Conservation (phyloP, 2,329 filamentous ascomycete genomes). For the Talaromyces albobiverticillius region DNA sequence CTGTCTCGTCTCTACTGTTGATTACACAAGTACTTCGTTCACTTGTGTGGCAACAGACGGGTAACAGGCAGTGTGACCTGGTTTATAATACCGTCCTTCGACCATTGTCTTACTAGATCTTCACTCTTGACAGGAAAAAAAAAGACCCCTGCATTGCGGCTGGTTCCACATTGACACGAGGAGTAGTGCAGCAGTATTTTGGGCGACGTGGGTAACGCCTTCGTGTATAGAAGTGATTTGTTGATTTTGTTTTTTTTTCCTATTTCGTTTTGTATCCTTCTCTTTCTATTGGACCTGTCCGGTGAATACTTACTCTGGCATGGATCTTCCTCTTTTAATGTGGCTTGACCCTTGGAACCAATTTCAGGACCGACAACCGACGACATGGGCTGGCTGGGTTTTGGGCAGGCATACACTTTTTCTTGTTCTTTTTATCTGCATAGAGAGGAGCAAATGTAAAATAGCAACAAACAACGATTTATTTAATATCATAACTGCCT, state of each 20-base stretch:
- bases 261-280: neutral
- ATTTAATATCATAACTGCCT: neutral
- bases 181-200: constrained; percentile 33
- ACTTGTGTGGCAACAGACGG: too few species aligned
- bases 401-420: constrained; percentile 1
- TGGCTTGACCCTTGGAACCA: neutral
- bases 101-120: constrained; percentile 45
- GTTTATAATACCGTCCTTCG: constrained; percentile 25
- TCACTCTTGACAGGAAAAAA: constrained; percentile 29
- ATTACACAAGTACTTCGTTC: too few species aligned
- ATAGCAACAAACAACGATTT: constrained; percentile 9
- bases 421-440: constrained; percentile 7
- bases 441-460: constrained; percentile 15
- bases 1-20: constrained; percentile 11
- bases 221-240: constrained; percentile 39
- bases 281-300: neutral
- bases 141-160: constrained; percentile 30
- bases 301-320: neutral
- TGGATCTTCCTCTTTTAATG: neutral
- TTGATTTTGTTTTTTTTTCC: constrained; percentile 17
- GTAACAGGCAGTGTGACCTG: too few species aligned
- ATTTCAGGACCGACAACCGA: too few species aligned
- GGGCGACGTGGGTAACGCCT: constrained; percentile 35
- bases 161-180: constrained; percentile 27
- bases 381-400: too few species aligned